Evolutionary conservation across 148 eudicot genomes (phyloP), one percentile per base, ranked within the genome.

Genomic region (Chenopodium quinoa): DNA sequence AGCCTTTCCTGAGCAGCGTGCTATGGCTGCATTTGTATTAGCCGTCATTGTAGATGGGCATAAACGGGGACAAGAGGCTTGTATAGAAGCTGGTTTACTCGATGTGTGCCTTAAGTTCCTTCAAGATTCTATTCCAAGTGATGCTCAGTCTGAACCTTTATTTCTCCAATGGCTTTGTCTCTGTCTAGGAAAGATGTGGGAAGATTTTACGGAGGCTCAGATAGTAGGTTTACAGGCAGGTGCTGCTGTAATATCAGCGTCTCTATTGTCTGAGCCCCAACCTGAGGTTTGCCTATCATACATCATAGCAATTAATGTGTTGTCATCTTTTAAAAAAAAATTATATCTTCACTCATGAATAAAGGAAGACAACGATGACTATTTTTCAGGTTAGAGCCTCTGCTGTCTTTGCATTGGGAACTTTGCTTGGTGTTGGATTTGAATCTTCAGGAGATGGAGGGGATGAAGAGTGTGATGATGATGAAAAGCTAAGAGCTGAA

Each of bases 1-100:
- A 88, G 93, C 94, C 70, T 93, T 80, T 82, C 99, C 99, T 44
- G 99, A 96, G 81, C 99, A 96, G 80, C 92, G 99, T 31, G 99
- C 98, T 31, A 96, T 96, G 99, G 98, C 98, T 84, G 98, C 99
- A 60, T 96, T 96, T 91, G 98, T 96, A 79, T 86, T 92, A 86
- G 98, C 99, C 0, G 94, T 96, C 80, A 90, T 92, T 87, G 93
- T 89, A 32, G 99, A 96, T 89, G 98, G n/a, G n/a, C n/a, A n/a
- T n/a, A n/a, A n/a, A n/a, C n/a, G n/a, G n/a, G n/a, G n/a, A n/a
- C n/a, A n/a, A 84, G 98, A 92, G 84, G 97, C 94, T 56, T 96
- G 98, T 87, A 88, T 89, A 76, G 93, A 93, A 88, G 97, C 95
- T 85, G 90, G 89, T 85, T 83, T 96, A 25, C 83, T 93, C 81